These are phyloP conservation scores for Suillus americanus DNA, from an alignment of 768 basidiomycete genomes.

Conservation along the genomic window DNA sequence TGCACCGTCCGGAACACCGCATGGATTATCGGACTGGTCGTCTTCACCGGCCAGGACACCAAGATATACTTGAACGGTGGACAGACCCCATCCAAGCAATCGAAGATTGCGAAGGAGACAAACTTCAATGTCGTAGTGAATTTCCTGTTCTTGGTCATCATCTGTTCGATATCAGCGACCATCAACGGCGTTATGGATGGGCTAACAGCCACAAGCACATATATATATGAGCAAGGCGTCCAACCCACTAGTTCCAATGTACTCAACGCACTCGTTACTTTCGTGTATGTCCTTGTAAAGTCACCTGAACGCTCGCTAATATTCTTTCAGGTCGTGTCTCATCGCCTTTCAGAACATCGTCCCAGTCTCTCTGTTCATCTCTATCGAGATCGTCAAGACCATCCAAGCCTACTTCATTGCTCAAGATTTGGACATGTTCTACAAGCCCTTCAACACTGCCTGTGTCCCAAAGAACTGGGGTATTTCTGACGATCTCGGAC, in stretches of 20 bases:
- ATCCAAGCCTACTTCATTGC: slow-evolving; percentile 97
- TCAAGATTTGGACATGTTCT: slow-evolving; percentile 97
- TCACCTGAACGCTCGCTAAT: slow-evolving; percentile 10
- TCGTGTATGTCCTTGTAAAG: slow-evolving; percentile 62
- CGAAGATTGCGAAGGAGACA: slow-evolving; percentile 97
- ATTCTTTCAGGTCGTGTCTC: slow-evolving; percentile 68
- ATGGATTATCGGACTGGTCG: slow-evolving; percentile 94
- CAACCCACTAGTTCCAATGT: slow-evolving; percentile 60
- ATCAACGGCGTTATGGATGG: slow-evolving; percentile 73
- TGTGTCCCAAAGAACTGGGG: slow-evolving; percentile 99
- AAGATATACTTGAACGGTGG: slow-evolving; percentile 94
- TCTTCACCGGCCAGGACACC: slow-evolving; percentile 90
- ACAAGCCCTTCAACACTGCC: slow-evolving; percentile 77
- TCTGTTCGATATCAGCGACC: slow-evolving; percentile 77
- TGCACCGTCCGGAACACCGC: slow-evolving; percentile 86
- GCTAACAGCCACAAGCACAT: slow-evolving; percentile 58
- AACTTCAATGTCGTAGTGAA: slow-evolving; percentile 98
- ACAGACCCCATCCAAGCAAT: slow-evolving; percentile 92
- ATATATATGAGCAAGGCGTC: slow-evolving; percentile 67
- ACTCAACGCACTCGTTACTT: slow-evolving; percentile 83
- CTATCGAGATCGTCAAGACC: slow-evolving; percentile 97
- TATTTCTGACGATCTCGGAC: slow-evolving; percentile 96
- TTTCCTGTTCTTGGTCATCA: slow-evolving; percentile 71
- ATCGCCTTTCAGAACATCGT: slow-evolving; percentile 98
- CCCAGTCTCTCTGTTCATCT: slow-evolving; percentile 94